Base-by-base conservation (phyloP, 2,329 filamentous ascomycete genomes). In the Xylaria sp. region DNA sequence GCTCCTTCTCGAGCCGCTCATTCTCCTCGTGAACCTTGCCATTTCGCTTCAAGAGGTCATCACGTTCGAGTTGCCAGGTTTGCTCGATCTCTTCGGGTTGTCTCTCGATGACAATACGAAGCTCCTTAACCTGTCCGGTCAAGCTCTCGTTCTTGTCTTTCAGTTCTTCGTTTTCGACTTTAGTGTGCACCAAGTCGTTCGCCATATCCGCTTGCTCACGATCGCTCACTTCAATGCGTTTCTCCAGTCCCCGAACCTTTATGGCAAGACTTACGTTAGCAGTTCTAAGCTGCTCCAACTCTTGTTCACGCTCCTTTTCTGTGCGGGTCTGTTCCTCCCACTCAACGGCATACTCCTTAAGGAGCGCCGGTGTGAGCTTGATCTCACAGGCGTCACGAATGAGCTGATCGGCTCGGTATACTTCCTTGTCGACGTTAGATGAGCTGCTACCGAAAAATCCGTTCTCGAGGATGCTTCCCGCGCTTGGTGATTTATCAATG, bases 361-460 rank as follows among this genome's bases (percentile, higher is more conserved):
- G 83, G 69, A 89, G 85, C 69, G 95, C 90, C 0, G 90, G 86
- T 0, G 91, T 91, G 47, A 99, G 86, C 69, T 91, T 89, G 55
- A 97, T 82, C 39, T 90, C 88, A 70, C 92, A 96, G 0, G 94
- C 94, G 74, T 99, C 94, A 61, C 90, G 89, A 11, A 99, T 91
- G 62, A 99, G 85, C 68, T 94, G 86, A 72, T 99, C 94, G 13
- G 94, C 94, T 54, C 92, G 87, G 73, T 99, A 99, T 5, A 99
- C 85, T 72, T 97, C 94, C 75, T 96, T 97, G 72, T 99, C 94
- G 10, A 91, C 83, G 66, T 86, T 90, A n/a, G 87, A 87, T 39
- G 90, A 92, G 23, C 91, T 93, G 72, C 89, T 93, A 61, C 94
- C 94, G 70, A 99, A 99, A 80, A 99, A 99, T 11, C 94, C 94